phyloP scores from a whole-genome alignment of 2,329 filamentous ascomycete species.

The Podosphaera xanthii region DNA sequence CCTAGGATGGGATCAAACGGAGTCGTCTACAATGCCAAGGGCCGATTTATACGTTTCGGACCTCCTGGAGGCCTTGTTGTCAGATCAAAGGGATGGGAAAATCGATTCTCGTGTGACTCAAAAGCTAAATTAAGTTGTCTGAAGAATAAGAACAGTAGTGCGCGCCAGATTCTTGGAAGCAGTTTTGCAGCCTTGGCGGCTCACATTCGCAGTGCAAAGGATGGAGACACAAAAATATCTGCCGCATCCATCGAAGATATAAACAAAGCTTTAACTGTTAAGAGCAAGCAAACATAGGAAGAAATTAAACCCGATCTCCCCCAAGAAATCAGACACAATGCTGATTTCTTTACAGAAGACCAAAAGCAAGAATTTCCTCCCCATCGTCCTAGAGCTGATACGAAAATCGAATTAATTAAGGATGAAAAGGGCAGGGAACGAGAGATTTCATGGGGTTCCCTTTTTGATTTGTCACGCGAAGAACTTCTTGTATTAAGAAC shows the following conservation, averaged over 20 bases:
- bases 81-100: neutral
- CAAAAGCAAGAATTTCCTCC: neutral
- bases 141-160: neutral
- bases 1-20: no score
- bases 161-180: neutral
- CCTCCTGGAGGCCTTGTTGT: no score
- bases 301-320: neutral
- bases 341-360: neutral
- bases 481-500: neutral
- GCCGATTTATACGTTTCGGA: no score
- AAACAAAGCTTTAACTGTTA: neutral
- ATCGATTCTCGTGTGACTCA: neutral
- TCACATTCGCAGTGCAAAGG: neutral
- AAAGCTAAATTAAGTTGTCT: neutral
- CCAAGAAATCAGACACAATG: no score
- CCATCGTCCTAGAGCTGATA: neutral
- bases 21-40: no score
- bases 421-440: no score
- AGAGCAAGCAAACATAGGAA: neutral
- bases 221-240: neutral
- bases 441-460: no score
- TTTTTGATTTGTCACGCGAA: no score
- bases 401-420: neutral
- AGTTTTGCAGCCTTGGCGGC: neutral
- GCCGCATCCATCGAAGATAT: neutral